phyloP scores from a whole-genome alignment of 352 stramenopile species.

The Globisporangium rhizosaccharum region DNA sequence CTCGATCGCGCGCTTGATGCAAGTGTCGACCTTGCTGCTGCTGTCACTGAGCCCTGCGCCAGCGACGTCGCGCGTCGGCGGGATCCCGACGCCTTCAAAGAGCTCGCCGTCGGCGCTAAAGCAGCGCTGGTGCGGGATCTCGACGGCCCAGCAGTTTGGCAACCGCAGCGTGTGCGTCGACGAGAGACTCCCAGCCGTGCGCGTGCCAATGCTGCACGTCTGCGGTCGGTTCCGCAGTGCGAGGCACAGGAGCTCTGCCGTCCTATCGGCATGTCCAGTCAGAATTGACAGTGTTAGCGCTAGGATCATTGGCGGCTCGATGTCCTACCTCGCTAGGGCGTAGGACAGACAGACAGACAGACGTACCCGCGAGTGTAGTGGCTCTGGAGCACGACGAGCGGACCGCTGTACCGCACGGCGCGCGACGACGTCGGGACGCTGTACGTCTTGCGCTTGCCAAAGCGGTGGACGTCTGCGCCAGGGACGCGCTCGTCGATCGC shows the following conservation, averaged over 20 bases:
- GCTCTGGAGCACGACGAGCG: constrained; percentile 68
- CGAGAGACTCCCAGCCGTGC: constrained; percentile 58
- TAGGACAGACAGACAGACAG: too few relatives aligned
- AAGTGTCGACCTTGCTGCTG: constrained; percentile 40
- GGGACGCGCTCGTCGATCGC: constrained; percentile 66
- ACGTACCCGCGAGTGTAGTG: constrained; percentile 70
- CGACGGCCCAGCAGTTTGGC: constrained; percentile 79
- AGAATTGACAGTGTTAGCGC: not conserved
- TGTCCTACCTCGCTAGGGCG: not conserved
- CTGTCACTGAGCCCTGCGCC: constrained; percentile 3
- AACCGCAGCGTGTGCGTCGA: constrained; percentile 59
- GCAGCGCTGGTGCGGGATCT: constrained; percentile 71
- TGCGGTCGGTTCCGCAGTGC: constrained; percentile 57
- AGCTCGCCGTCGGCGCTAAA: constrained; percentile 57
- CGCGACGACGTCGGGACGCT: constrained; percentile 55
- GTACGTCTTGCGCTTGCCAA: constrained; percentile 55
- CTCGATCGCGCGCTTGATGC: constrained; percentile 64
- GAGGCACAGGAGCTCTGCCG: constrained; percentile 62
- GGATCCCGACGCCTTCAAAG: constrained; percentile 61
- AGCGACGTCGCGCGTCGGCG: constrained; percentile 35
- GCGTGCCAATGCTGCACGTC: constrained; percentile 54
- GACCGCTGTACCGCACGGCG: constrained; percentile 53
- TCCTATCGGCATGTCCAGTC: constrained; percentile 23
- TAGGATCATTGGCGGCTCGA: not conserved
- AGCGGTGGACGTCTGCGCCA: constrained; percentile 23